Evolutionary conservation across 768 basidiomycete genomes (phyloP), one percentile per base, ranked within the genome.

Genomic region (Hygrophorus russula): DNA sequence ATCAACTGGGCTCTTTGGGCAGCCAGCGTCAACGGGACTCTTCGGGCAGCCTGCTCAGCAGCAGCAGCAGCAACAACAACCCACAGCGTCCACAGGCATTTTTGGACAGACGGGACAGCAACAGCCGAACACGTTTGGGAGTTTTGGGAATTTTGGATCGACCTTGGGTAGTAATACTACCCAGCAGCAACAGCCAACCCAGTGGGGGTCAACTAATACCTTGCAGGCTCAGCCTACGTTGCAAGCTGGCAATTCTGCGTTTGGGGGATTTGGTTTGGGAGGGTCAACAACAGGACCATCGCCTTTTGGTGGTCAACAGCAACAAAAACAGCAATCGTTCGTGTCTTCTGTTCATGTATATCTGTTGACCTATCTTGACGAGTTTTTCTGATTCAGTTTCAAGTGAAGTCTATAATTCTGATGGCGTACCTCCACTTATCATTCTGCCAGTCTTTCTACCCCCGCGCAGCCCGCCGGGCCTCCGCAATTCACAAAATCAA

Each of bases 401-500:
- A n/a, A n/a, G n/a, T n/a, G n/a, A n/a, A n/a, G n/a, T n/a, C n/a
- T n/a, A n/a, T n/a, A n/a, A n/a, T n/a, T n/a, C n/a, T 51, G 54
- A 56, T 36, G 17, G 51, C 47, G 15, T 45, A 34, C 17, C 11
- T 31, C 31, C 29, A 15, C 46, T 29, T 36, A 31, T 36, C 42
- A 35, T 15, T 13, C 36, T 24, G 14, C n/a, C 13, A 19, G 32
- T 41, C 14, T 41, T 33, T 41, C 36, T 18, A 20, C 36, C 41
- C 40, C 32, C 35, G 19, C 44, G 27, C 59, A 61, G 44, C 51
- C 53, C 15, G 24, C 51, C 27, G 58, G 54, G 0, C 52, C 56
- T 35, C 67, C 69, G 8, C 63, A 65, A 5, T 73, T 80, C 51
- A 64, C 66, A 4, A 74, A 70, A 55, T 61, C 68, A 0, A 85